phyloP scores from a whole-genome alignment of 176 grass and related monocot genomes.

The Zoysia japonica region DNA sequence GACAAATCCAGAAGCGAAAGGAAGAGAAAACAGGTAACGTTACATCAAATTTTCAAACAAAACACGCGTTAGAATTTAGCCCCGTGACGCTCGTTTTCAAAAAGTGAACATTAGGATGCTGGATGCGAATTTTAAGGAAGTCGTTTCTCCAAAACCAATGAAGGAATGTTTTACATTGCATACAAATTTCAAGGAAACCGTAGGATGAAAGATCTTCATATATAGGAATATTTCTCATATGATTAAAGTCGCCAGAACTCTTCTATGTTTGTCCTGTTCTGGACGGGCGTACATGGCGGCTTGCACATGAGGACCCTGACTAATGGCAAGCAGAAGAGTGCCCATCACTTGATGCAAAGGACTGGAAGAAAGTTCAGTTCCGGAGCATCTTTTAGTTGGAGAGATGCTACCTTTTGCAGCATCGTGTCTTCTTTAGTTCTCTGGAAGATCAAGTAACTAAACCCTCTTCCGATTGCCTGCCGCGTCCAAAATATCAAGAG shows the following conservation, averaged over 20 bases:
- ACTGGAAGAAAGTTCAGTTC: not conserved
- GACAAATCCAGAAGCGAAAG: not conserved
- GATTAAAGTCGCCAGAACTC: not conserved
- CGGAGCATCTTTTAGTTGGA: constrained; percentile 18
- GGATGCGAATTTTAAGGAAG: too few species aligned
- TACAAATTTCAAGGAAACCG: not conserved
- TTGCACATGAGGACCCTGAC: not conserved
- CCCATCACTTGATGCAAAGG: not conserved
- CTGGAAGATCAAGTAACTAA: not conserved
- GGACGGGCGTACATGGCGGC: not conserved
- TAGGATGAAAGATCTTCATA: not conserved
- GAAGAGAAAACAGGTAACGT: too few species aligned
- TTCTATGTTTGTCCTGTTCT: not conserved
- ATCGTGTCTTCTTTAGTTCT: not conserved
- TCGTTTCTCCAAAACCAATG: too few species aligned
- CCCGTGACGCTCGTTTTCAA: too few species aligned
- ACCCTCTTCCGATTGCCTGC: not conserved
- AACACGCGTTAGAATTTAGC: too few species aligned
- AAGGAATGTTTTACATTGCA: not conserved
- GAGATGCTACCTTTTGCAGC: not conserved
- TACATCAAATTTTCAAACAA: too few species aligned
- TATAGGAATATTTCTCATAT: not conserved
- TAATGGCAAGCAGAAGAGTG: not conserved
- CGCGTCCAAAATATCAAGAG: constrained; percentile 1
- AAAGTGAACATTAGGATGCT: too few species aligned